Evolutionary conservation across 169 alveolate species (phyloP), one percentile per base, ranked within the genome.

Genomic region (Besnoitia besnoiti): DNA sequence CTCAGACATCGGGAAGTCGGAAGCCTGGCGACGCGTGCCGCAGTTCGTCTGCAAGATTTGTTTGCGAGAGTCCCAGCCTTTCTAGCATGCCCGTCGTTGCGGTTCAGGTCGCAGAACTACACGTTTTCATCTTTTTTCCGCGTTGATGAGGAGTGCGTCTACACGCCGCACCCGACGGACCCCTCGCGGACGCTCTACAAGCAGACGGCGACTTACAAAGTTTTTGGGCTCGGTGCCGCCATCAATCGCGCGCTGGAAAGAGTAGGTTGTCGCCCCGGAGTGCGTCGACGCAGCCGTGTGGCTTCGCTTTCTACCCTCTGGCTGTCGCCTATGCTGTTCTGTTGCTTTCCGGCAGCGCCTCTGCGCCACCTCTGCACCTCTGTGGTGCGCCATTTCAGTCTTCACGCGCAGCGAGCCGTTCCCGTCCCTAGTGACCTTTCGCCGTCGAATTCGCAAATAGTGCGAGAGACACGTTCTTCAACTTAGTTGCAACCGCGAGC

Each of bases 121-220:
- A 91, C 94, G n/a, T 91, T 91, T 35, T n/a, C 88, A 24, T 84
- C 89, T 5, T 67, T 91, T 73, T 67, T 91, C 42, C 82, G 94
- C 33, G 88, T 82, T 5, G 92, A 91, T 19, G 94, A 91, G 85
- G 49, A 37, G 50, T 91, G 94, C 35, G 47, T 46, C 24, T 91
- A 91, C 80, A 42, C 76, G 47, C 82, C 76, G 44, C 92, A 91
- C 50, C 94, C 94, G 3, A 85, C 49, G 16, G 84, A 91, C 40
- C 94, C 94, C 35, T 55, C 87, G 79, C 47, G 51, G 30, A 91
- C 94, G 37, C 85, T 91, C 37, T 91, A 91, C 94, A 80, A 24
- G n/a, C 94, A 91, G 33, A 82, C 77, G 0, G 94, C 94, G 44
- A 61, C 91, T 16, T 91, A 91, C 89, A 55, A 40, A 35, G 94